Conservation (phyloP, 345 rosid genomes). For the Lepidium sativum region DNA sequence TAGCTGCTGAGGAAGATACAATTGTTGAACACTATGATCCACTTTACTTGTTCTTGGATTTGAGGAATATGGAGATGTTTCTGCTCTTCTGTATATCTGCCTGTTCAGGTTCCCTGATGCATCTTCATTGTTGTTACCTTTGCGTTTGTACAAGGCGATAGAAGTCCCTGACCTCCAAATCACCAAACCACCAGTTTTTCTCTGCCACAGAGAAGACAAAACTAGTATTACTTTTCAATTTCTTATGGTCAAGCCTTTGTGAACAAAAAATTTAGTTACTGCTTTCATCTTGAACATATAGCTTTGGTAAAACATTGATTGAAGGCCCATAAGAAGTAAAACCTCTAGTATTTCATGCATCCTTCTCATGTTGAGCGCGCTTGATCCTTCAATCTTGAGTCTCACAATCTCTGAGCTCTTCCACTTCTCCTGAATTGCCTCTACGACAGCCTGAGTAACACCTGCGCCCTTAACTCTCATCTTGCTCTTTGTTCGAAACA, state of each 20-base stretch:
- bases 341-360: slow-evolving; percentile 94
- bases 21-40: slow-evolving; percentile 18
- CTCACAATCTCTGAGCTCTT: slow-evolving; percentile 71
- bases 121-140: slow-evolving; percentile 57
- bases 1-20: slow-evolving; percentile 19
- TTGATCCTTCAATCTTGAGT: slow-evolving; percentile 71
- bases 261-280: neutral
- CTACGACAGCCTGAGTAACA: slow-evolving; percentile 66
- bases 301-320: neutral
- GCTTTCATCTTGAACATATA: neutral
- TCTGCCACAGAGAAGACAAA: slow-evolving; percentile 34
- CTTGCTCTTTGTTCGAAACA: slow-evolving; percentile 54
- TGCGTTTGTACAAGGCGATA: slow-evolving; percentile 63
- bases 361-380: slow-evolving; percentile 86
- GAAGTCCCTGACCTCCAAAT: slow-evolving; percentile 94
- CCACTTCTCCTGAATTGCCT: slow-evolving; percentile 70
- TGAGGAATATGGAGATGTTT: slow-evolving; percentile 22
- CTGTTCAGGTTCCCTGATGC: slow-evolving; percentile 40
- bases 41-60: slow-evolving; percentile 20
- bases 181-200: slow-evolving; percentile 94
- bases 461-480: slow-evolving; percentile 56
- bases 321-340: slow-evolving; percentile 18
- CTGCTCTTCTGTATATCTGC: slow-evolving; percentile 40
- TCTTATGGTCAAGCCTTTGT: neutral
- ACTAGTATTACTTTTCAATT: neutral